These are phyloP conservation scores for Pichia occidentalis DNA, from an alignment of 805 yeast species.

Conservation along the genomic window DNA sequence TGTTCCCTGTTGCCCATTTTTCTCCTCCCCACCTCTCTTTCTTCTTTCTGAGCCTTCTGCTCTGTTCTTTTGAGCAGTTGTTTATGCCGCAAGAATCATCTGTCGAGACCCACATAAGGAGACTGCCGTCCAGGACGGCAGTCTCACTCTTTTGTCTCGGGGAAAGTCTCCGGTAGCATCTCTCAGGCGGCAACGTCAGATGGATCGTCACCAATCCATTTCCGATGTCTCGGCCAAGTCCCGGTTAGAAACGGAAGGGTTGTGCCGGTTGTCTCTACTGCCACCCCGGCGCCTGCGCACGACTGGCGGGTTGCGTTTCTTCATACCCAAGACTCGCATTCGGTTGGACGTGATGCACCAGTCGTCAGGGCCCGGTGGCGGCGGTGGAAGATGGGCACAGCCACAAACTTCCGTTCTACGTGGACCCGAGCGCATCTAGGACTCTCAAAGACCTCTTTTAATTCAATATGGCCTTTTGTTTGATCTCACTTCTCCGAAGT, in stretches of 20 bases:
- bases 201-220: constrained; percentile 16
- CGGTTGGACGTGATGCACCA: neutral
- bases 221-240: constrained; percentile 1
- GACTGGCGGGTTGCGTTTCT: constrained; percentile 1
- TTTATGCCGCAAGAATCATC: constrained; percentile 21
- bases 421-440: neutral
- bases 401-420: neutral
- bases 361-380: neutral
- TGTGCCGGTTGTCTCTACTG: too few species aligned
- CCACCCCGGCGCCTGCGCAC: too few species aligned
- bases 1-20: neutral
- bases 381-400: neutral
- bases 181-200: constrained; percentile 25
- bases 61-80: neutral
- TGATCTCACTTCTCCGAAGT: constrained; percentile 10
- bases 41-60: constrained; percentile 2
- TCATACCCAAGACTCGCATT: constrained; percentile 3
- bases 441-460: constrained; percentile 2
- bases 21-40: constrained; percentile 4
- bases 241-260: neutral
- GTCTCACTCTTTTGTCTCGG: constrained; percentile 17
- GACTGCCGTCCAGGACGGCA: too few species aligned
- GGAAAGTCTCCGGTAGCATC: constrained; percentile 26
- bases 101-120: constrained; percentile 22
- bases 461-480: constrained; percentile 4